Base-by-base conservation (phyloP, 306 rosid genomes). In the Oemleria cerasiformis region DNA sequence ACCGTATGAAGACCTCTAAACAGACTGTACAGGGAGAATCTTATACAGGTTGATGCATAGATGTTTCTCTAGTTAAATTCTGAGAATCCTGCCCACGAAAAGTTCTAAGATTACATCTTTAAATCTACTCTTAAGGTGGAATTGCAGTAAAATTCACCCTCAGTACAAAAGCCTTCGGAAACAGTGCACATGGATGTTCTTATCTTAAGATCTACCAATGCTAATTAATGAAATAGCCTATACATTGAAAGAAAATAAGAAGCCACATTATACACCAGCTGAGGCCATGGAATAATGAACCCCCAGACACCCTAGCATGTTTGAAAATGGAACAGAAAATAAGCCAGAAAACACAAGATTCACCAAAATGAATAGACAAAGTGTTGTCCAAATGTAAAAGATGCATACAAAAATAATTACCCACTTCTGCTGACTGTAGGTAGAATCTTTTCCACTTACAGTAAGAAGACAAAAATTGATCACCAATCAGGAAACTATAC, bases 361-460 rank as follows among this genome's bases (percentile, higher is more conserved):
- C 25, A 36, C 72, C 61, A 51, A n/a, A 43, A 64, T 12, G 38
- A 8, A n/a, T 8, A 47, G 56, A 20, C 39, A 68, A 20, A 53
- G 49, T 10, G 13, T 51, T 68, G 61, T 68, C 64, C 53, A 69
- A 5, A 40, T 69, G 59, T 45, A 56, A 40, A 55, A 64, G 39
- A 50, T 51, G 50, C 9, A 72, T 9, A 20, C 11, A 14, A 39
- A 3, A n/a, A 17, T 17, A 25, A 12, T 16, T 0, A 1, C 34
- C 25, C 3, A 63, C 42, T 12, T 56, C n/a, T 13, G 3, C 53
- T 48, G 10, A 57, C 57, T 16, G 16, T 8, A 53, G 20, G 36
- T 23, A 49, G n/a, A 65, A 43, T 65, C 41, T 7, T 56, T 21
- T 20, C 8, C 3, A 41, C 10, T 19, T 43, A 48, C 50, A 50